Evolutionary conservation across 371 early-diverging fungal species (phyloP).

Genomic region (Capillidium rhysosporum): DNA sequence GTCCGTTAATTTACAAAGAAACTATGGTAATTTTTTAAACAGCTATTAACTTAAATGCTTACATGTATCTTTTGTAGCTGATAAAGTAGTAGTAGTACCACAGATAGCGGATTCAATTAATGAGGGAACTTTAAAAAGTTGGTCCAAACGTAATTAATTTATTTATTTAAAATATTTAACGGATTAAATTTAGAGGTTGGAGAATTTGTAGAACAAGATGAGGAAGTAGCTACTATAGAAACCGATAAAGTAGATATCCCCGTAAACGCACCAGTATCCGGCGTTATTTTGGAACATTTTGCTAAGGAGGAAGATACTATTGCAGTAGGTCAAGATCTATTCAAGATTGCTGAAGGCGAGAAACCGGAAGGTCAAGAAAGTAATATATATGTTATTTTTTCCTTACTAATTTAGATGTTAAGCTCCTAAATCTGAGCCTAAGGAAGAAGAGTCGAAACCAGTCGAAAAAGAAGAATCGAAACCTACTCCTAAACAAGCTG

Average conservation of each 20-base stretch:
- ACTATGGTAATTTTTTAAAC: background rate
- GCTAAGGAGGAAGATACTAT: conserved; percentile 86
- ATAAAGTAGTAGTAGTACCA: conserved; percentile 76
- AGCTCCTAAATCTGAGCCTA: conserved; percentile 20
- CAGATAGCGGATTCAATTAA: conserved; percentile 95
- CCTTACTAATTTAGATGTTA: conserved; percentile 8
- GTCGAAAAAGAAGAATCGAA: conserved; percentile 19
- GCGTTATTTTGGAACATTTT: conserved; percentile 62
- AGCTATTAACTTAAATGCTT: background rate
- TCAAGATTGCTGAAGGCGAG: conserved; percentile 66
- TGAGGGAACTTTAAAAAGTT: conserved; percentile 86
- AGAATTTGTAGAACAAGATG: conserved; percentile 83
- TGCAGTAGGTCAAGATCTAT: conserved; percentile 79
- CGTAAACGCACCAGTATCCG: conserved; percentile 84
- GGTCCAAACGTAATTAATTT: conserved; percentile 69
- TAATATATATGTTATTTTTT: conserved; percentile 2
- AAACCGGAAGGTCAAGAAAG: conserved; percentile 27
- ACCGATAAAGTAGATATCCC: conserved; percentile 95
- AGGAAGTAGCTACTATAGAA: conserved; percentile 90
- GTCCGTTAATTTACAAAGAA: background rate
- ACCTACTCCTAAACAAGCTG: conserved; percentile 10
- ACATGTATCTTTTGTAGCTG: conserved; percentile 17
- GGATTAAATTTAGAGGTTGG: conserved; percentile 52
- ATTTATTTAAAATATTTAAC: background rate
- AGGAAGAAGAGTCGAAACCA: conserved; percentile 16